Conservation (phyloP, 2,329 filamentous ascomycete species). For the Curvularia spicifera region DNA sequence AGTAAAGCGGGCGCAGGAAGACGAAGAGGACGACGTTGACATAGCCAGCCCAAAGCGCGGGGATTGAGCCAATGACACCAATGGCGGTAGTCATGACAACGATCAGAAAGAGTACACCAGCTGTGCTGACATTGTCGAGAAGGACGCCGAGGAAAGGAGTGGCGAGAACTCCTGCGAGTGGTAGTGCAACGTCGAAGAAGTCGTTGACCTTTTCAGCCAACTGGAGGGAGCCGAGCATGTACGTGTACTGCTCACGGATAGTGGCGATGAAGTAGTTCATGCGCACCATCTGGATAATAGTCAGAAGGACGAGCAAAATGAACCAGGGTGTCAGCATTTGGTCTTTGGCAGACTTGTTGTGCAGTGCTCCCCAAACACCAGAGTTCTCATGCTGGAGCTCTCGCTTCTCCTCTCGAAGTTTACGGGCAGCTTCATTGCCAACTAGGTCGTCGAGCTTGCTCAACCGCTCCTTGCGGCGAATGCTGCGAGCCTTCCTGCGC, state of each 20-base stretch:
- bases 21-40: constrained; percentile 79
- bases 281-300: constrained; percentile 60
- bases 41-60: constrained; percentile 73
- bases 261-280: constrained; percentile 96
- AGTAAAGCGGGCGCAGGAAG: constrained; percentile 84
- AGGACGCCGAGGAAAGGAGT: constrained; percentile 84
- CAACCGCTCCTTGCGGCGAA: constrained; percentile 62
- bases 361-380: constrained; percentile 85
- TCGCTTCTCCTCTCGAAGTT: constrained; percentile 66
- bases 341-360: constrained; percentile 70
- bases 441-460: constrained; percentile 75
- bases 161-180: constrained; percentile 76
- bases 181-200: constrained; percentile 83
- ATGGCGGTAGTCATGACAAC: constrained; percentile 74
- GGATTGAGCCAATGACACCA: constrained; percentile 75
- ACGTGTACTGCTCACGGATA: constrained; percentile 78
- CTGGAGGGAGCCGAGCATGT: constrained; percentile 67
- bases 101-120: constrained; percentile 71
- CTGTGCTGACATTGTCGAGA: constrained; percentile 76
- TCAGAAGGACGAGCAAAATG: constrained; percentile 81
- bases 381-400: constrained; percentile 71
- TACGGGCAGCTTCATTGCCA: constrained; percentile 67
- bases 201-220: constrained; percentile 74
- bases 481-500: constrained; percentile 45
- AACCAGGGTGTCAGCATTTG: constrained; percentile 86